Percentiles rank a stretch among this genome's conserved stretches.
phyloP scores from a whole-genome alignment of 148 eudicot species.

The Silene uniflora region DNA sequence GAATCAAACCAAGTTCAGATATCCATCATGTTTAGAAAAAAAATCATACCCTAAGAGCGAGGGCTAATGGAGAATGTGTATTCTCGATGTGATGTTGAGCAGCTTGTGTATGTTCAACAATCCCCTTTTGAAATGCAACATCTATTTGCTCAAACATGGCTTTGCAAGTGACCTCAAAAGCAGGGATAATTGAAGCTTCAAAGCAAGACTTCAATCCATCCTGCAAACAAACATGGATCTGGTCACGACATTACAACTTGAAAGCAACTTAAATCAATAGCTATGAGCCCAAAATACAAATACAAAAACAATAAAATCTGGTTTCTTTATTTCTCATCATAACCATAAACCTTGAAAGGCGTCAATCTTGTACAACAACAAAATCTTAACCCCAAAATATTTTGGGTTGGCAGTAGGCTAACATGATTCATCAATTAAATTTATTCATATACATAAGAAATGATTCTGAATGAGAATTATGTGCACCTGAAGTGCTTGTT shows the following conservation, averaged over 20 bases:
- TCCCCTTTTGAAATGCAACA: conserved; percentile 83
- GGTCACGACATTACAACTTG: neutral
- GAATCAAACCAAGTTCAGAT: neutral
- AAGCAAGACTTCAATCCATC: conserved; percentile 74
- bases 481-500: conserved; percentile 86
- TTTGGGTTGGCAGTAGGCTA: no score
- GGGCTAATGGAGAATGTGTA: conserved; percentile 66
- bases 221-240: conserved; percentile 33
- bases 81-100: conserved; percentile 70
- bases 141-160: conserved; percentile 98
- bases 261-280: neutral
- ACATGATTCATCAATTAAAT: no score
- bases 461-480: neutral
- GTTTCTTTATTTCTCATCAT: neutral
- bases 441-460: neutral
- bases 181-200: conserved; percentile 78
- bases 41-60: conserved; percentile 67
- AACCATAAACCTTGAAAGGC: neutral
- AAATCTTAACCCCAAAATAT: neutral
- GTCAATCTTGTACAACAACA: neutral
- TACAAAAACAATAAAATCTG: neutral
- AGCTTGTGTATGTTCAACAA: conserved; percentile 65
- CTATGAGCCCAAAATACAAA: neutral
- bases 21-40: neutral
- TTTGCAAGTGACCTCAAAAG: conserved; percentile 87